Conservation (phyloP, 202 grass and related monocot genomes). For the Elaeis oleifera region DNA sequence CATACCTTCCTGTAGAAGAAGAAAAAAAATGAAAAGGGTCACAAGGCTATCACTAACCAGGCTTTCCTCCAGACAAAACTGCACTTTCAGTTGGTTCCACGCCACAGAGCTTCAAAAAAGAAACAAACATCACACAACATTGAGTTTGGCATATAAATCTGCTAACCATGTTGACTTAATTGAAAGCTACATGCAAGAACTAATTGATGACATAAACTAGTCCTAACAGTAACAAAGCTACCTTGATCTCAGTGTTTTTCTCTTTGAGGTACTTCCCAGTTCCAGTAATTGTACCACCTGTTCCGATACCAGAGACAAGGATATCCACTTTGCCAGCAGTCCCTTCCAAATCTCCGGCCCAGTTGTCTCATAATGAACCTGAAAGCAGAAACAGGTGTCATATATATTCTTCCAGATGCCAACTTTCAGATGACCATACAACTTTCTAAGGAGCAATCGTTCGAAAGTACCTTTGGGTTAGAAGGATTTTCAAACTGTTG, state of each 20-base stretch:
- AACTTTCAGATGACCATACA: too few species aligned
- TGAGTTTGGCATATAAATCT: not conserved
- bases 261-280: constrained; percentile 49
- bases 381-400: not conserved
- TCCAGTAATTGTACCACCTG: constrained; percentile 47
- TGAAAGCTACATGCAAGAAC: not conserved
- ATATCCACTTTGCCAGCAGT: constrained; percentile 36
- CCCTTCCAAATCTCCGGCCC: constrained; percentile 50
- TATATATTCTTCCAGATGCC: not conserved
- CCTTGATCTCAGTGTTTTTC: constrained; percentile 46
- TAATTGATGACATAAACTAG: not conserved
- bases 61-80: constrained; percentile 51
- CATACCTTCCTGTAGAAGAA: not conserved
- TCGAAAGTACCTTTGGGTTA: constrained; percentile 37
- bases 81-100: constrained; percentile 56
- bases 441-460: too few species aligned
- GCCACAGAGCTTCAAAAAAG: constrained; percentile 32
- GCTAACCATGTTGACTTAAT: too few species aligned
- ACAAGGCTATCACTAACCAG: constrained; percentile 21
- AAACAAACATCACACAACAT: not conserved
- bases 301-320: constrained; percentile 46
- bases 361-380: constrained; percentile 54
- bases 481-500: constrained; percentile 70
- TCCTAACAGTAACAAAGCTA: constrained; percentile 1
- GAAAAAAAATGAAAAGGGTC: not conserved